Evolutionary conservation across 352 stramenopile genomes (phyloP).

Genomic region (Pythium chondricola): DNA sequence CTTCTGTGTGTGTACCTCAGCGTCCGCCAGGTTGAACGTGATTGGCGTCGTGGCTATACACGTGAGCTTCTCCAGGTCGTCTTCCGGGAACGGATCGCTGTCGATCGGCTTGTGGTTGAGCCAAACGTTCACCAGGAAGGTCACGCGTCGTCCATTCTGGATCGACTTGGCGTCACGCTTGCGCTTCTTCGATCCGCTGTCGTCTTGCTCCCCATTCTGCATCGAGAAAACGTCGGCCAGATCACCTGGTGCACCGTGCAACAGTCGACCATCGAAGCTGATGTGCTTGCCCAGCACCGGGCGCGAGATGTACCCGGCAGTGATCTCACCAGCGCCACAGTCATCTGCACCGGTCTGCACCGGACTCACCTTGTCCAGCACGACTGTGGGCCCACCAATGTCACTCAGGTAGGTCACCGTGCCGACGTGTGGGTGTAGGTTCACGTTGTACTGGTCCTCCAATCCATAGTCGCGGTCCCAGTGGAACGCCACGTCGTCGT

Average conservation of each 20-base stretch:
- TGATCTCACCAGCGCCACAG: constrained; percentile 27
- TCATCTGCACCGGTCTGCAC: constrained; percentile 29
- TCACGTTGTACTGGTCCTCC: constrained; percentile 58
- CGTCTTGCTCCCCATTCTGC: constrained; percentile 10
- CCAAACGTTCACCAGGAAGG: constrained; percentile 65
- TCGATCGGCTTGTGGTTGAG: constrained; percentile 52
- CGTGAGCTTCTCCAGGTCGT: constrained; percentile 16
- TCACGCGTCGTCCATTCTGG: constrained; percentile 40
- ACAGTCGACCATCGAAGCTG: constrained; percentile 55
- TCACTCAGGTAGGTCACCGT: constrained; percentile 68
- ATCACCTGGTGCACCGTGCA: constrained; percentile 56
- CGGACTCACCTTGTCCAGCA: constrained; percentile 35
- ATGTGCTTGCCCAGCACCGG: constrained; percentile 57
- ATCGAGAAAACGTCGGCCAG: constrained; percentile 24
- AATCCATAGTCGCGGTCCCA: constrained; percentile 90
- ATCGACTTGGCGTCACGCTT: constrained; percentile 5
- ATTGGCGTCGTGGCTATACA: constrained; percentile 7
- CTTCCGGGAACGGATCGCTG: constrained; percentile 25
- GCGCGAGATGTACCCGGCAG: constrained; percentile 24
- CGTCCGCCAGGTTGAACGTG: constrained; percentile 16
- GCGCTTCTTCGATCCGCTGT: constrained; percentile 9
- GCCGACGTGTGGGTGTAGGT: constrained; percentile 68
- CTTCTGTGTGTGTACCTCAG: constrained; percentile 12
- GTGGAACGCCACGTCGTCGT: constrained; percentile 81
- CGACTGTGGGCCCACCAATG: constrained; percentile 38